Evolutionary conservation across 1,284 basidiomycete genomes (phyloP).

Genomic region (Inonotus obliquus): DNA sequence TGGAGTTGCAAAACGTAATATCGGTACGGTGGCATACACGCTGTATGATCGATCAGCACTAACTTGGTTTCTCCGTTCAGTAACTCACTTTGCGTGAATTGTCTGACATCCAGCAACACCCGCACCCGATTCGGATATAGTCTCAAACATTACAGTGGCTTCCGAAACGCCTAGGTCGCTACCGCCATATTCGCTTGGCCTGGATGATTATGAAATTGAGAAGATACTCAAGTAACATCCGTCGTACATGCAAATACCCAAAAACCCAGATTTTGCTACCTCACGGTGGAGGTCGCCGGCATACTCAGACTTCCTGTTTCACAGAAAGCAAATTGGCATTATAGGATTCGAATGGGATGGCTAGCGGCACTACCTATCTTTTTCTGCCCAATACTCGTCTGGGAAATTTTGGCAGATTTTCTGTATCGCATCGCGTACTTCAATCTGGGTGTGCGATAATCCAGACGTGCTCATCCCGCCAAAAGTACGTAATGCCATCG

Average conservation of each 20-base stretch:
- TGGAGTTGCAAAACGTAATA: constrained; percentile 20
- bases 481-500: neutral
- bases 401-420: constrained; percentile 21
- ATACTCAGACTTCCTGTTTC: constrained; percentile 18
- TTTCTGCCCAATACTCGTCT: constrained; percentile 23
- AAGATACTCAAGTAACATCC: neutral
- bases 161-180: constrained; percentile 32
- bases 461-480: constrained; percentile 21
- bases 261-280: constrained; percentile 20
- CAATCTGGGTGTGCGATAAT: constrained; percentile 19
- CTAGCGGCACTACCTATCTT: constrained; percentile 14
- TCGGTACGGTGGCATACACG: constrained; percentile 22
- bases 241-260: constrained; percentile 21
- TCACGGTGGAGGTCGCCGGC: constrained; percentile 21
- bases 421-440: constrained; percentile 20
- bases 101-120: constrained; percentile 27
- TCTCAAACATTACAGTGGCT: constrained; percentile 35
- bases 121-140: constrained; percentile 32
- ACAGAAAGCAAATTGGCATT: neutral
- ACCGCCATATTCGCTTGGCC: constrained; percentile 26
- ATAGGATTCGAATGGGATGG: neutral
- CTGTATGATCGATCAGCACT: neutral
- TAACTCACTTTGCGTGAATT: constrained; percentile 24
- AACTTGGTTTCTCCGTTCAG: neutral
- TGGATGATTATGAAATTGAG: neutral